These are phyloP conservation scores for Rhizopus delemar DNA, from an alignment of 371 early-diverging fungal species.

Conservation along the genomic window DNA sequence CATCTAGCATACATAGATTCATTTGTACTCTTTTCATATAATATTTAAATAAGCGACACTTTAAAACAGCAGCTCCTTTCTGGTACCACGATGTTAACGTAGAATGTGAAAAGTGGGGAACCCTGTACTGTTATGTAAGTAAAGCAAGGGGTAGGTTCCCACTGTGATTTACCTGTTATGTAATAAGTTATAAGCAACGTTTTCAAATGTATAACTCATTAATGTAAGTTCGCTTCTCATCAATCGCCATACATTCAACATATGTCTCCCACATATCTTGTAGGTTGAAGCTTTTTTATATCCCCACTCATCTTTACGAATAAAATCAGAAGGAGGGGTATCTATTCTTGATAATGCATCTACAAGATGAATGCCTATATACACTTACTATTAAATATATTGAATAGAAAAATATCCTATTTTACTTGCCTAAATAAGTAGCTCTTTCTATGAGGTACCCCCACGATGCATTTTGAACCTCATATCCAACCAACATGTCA, in stretches of 20 bases:
- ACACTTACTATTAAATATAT: too few relatives aligned
- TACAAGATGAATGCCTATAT: conserved; percentile 50
- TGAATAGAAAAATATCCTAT: too few relatives aligned
- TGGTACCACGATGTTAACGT: conserved; percentile 70
- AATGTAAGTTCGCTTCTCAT: conserved; percentile 73
- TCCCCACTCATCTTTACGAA: conserved; percentile 55
- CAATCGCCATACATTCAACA: conserved; percentile 87
- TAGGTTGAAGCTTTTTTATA: conserved; percentile 64
- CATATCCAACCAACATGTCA: conserved; percentile 85
- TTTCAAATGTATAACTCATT: conserved; percentile 79
- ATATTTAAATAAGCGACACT: conserved; percentile 65
- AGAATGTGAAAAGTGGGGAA: conserved; percentile 63
- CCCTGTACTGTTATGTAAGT: conserved; percentile 30
- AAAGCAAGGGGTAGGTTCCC: background rate
- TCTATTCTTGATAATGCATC: conserved; percentile 51
- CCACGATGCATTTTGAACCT: conserved; percentile 83
- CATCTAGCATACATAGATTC: conserved; percentile 70
- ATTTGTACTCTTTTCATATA: conserved; percentile 71
- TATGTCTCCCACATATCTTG: conserved; percentile 72
- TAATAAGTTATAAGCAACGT: conserved; percentile 68
- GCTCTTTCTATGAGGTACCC: conserved; percentile 82
- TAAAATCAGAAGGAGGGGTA: conserved; percentile 1
- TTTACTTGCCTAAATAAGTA: conserved; percentile 27
- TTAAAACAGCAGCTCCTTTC: conserved; percentile 43
- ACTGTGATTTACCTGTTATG: conserved; percentile 58